Percentiles rank a stretch among this genome's conserved stretches.
phyloP scores from a whole-genome alignment of 805 yeast genomes.

The Candida saitoana region DNA sequence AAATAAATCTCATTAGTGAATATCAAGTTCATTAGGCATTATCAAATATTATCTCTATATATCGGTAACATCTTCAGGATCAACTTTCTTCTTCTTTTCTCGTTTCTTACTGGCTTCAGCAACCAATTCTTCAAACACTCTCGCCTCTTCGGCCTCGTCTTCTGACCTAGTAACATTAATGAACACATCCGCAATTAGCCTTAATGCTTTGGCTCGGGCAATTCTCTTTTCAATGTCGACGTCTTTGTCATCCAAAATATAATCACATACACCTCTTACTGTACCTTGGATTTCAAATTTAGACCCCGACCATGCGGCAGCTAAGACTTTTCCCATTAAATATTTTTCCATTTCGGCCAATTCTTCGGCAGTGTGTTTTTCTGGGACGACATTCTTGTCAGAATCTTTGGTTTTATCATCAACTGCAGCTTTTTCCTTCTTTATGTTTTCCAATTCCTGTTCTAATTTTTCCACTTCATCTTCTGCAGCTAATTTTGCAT shows the following conservation, averaged over 20 bases:
- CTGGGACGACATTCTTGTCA: constrained; percentile 24
- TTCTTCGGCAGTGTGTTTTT: constrained; percentile 51
- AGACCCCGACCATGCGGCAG: constrained; percentile 84
- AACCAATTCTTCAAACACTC: constrained; percentile 70
- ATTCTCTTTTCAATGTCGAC: constrained; percentile 44
- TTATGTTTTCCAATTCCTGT: constrained; percentile 16
- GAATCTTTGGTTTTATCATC: constrained; percentile 1
- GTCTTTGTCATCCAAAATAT: constrained; percentile 54
- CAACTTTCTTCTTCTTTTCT: constrained; percentile 25
- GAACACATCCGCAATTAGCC: constrained; percentile 62
- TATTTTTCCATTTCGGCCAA: constrained; percentile 69
- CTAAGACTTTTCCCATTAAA: constrained; percentile 72
- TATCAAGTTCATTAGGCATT: background rate
- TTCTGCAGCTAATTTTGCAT: constrained; percentile 11
- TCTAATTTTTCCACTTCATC: constrained; percentile 15
- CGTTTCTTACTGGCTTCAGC: constrained; percentile 44
- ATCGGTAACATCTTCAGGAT: background rate
- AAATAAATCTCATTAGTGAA: constrained; percentile 1
- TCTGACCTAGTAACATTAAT: constrained; percentile 55
- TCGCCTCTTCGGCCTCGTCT: constrained; percentile 71
- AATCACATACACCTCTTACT: constrained; percentile 66
- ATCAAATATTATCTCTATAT: background rate
- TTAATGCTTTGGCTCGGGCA: constrained; percentile 61
- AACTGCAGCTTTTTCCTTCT: constrained; percentile 12
- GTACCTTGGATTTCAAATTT: constrained; percentile 74